These are phyloP conservation scores for Citrus cavaleriei DNA, from an alignment of 345 rosid genomes.

Conservation along the genomic window DNA sequence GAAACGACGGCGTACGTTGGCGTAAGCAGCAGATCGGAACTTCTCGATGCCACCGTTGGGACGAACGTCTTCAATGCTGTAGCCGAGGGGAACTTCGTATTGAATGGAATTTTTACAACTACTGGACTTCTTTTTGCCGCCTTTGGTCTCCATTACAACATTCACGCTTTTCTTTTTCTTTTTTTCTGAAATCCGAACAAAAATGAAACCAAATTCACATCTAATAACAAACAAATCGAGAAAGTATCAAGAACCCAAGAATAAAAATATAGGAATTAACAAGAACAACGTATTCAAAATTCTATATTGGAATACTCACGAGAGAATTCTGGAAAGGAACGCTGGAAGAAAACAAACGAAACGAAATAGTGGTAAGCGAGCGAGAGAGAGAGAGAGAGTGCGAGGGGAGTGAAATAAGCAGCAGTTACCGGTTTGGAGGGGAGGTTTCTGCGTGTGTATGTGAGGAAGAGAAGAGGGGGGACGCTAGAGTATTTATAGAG, in stretches of 20 bases:
- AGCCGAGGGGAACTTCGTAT: constrained; percentile 81
- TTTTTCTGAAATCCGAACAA: neutral
- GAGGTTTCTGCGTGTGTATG: neutral
- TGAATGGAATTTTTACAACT: constrained; percentile 27
- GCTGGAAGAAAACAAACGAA: neutral
- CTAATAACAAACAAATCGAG: neutral
- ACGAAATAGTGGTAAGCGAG: neutral
- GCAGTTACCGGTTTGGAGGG: neutral
- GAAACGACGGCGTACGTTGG: constrained; percentile 39
- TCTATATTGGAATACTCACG: neutral
- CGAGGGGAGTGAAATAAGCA: neutral
- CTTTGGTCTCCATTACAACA: constrained; percentile 79
- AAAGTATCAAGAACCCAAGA: neutral
- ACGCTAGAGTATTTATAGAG: constrained; percentile 12
- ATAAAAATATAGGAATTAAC: no score
- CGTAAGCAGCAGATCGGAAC: constrained; percentile 86
- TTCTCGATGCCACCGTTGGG: constrained; percentile 82
- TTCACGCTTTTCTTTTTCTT: constrained; percentile 40
- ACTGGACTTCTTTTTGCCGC: constrained; percentile 50
- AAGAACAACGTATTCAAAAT: neutral
- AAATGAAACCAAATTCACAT: neutral
- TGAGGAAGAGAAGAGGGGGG: neutral
- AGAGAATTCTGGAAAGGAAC: no score
- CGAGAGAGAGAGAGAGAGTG: neutral
- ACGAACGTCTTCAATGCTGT: constrained; percentile 90